Evolutionary conservation across 148 eudicot species (phyloP), one percentile per base, ranked within the genome.

Genomic region (Selenicereus undatus): DNA sequence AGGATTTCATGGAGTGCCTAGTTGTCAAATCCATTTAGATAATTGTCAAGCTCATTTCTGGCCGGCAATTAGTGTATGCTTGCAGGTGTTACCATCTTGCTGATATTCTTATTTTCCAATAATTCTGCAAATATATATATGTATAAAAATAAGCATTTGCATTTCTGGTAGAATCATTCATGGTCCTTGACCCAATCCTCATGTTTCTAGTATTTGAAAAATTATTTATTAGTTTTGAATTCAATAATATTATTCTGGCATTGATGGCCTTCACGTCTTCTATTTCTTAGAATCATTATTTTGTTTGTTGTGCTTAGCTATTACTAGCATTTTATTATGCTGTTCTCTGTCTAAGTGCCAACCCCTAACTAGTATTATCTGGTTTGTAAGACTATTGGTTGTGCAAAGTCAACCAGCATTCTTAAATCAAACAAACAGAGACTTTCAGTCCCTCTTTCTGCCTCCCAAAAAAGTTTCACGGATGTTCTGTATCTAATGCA

Each of bases 351-450:
- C 35, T 26, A 12, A 66, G 36, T 26, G 16, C 9, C 18, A 27
- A 32, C 14, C 71, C 35, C 3, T 22, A 24, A 64, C 68, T 27
- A 27, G 71, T 12, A 27, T 10, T 27, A 9, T 66, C 17, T 26
- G 27, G 71, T 27, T 66, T 65, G 35, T 66, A 26, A 66, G 27
- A n/a, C 32, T 66, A 27, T 26, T 66, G 11, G 32, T 2, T 66
- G 9, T n/a, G 43, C 11, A 71, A 71, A 36, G 74, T 71, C 74
- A 71, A 71, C 74, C 17, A 18, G 1, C 35, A 71, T 71, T 7
- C 74, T 39, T 36, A 71, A 71, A 71, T 71, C 74, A 35, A 71
- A 71, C 74, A 32, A 30, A 70, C 74, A 71, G 24, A 71, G 17
- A 35, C 74, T 71, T 71, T 24, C 6, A 21, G 11, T 35, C 74